These are phyloP conservation scores for Diplosphaera chodatii DNA, from an alignment of 139 green algal genomes.

Conservation along the genomic window DNA sequence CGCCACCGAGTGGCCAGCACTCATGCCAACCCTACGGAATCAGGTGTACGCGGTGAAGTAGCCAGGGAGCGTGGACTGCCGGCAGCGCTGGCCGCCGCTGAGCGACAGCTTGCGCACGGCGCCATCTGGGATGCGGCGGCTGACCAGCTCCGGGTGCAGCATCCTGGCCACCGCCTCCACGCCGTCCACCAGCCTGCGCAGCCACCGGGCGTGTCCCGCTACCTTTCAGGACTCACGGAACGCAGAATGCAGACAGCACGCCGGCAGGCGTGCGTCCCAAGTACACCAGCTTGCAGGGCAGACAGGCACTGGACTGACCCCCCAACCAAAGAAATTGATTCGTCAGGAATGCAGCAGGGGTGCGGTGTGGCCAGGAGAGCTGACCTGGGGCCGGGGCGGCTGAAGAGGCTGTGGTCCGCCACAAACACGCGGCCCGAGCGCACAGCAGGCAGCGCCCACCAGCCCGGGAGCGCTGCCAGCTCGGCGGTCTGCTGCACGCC, in stretches of 20 bases:
- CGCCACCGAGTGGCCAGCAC: not conserved
- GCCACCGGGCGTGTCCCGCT: too few relatives aligned
- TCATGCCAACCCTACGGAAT: too few relatives aligned
- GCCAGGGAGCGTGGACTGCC: conserved; percentile 59
- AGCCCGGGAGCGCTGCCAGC: conserved; percentile 73
- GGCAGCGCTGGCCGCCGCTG: conserved; percentile 67
- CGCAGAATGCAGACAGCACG: too few relatives aligned
- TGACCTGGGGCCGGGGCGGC: conserved; percentile 53
- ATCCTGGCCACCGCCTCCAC: conserved; percentile 74
- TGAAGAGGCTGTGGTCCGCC: conserved; percentile 50
- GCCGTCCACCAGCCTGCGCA: conserved; percentile 75
- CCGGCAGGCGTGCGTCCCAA: too few relatives aligned
- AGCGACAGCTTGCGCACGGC: conserved; percentile 65
- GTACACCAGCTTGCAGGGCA: too few relatives aligned
- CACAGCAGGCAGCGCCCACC: conserved; percentile 85
- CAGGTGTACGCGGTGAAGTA: conserved; percentile 53
- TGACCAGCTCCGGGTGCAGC: conserved; percentile 53
- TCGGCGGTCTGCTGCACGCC: conserved; percentile 39
- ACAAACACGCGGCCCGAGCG: conserved; percentile 66
- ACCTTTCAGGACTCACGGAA: too few relatives aligned
- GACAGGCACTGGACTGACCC: too few relatives aligned
- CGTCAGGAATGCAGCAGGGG: too few relatives aligned
- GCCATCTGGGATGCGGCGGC: conserved; percentile 13
- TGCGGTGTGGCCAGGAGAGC: too few relatives aligned
- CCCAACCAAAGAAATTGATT: too few relatives aligned